Base-by-base conservation (phyloP, 2,329 filamentous ascomycete genomes). In the Amauroascus niger region DNA sequence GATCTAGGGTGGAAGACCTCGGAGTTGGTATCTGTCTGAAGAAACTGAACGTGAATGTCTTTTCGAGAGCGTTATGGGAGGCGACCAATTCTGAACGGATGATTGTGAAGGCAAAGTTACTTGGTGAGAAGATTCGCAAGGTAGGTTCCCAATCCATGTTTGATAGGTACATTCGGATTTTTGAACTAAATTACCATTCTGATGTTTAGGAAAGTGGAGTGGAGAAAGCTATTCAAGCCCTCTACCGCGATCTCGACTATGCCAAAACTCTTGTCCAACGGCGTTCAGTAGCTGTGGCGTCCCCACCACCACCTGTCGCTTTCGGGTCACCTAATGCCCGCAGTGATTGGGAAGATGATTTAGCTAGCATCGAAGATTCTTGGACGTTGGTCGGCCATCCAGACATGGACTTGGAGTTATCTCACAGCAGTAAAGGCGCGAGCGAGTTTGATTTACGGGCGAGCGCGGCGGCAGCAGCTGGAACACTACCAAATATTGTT, bases 191-290 rank as follows among this genome's bases (percentile, higher is more conserved):
- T 39, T 3, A 6, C 30, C n/a, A 41, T 53, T 46, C 53, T 37
- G 47, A 45, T 6, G 11, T 33, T 11, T 58, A 94, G 86, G 91
- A 98, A 68, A 83, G 88, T 59, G 93, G 93, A 33, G 89, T 96
- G n/a, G 82, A 85, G 46, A 86, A 79, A 4, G 93, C 91, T 5
- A 93, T 97, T 58, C 87, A 95, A 68, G 87, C 83, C 56, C 87
- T 98, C 54, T 98, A 97, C 67, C 86, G 93, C 40, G 91, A 97
- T 67, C 78, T 97, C 53, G 93, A 97, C 66, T 96, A 96, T 63
- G 90, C 93, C 35, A 87, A 81, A 68, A 85, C 84, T 14, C 76
- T 97, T 43, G 86, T 95, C 67, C 87, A 86, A 68, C 80, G 83
- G 63, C 72, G 69, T 47, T 66, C 65, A 1, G 70, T 64, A 47